Evolutionary conservation across 352 stramenopile species (phyloP).

Genomic region (Phytophthora tubulina): DNA sequence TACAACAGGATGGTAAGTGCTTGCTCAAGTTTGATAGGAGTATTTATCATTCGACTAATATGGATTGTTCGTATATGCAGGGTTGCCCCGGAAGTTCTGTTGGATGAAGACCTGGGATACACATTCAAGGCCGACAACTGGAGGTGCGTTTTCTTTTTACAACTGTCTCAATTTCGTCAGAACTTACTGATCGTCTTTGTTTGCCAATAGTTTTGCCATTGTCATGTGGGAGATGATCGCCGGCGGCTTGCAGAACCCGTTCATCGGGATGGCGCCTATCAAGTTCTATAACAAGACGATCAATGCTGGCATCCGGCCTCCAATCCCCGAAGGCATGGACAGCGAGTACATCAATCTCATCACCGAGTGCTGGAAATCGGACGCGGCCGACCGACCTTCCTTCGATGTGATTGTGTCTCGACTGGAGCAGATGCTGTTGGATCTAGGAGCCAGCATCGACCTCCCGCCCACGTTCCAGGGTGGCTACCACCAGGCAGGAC

Average conservation of each 20-base stretch:
- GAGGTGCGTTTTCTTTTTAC: constrained; percentile 55
- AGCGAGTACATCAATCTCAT: constrained; percentile 80
- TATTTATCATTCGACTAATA: neutral
- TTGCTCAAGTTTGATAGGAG: neutral
- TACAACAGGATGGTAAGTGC: constrained; percentile 83
- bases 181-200: neutral
- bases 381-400: constrained; percentile 71
- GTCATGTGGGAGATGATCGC: constrained; percentile 94
- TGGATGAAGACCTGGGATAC: constrained; percentile 91
- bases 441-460: constrained; percentile 82
- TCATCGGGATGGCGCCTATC: constrained; percentile 91
- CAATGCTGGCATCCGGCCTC: constrained; percentile 75
- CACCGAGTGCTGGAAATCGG: constrained; percentile 87
- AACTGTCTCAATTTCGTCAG: neutral
- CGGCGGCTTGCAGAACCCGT: constrained; percentile 80
- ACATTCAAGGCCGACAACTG: constrained; percentile 92
- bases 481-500: constrained; percentile 77
- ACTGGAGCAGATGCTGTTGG: constrained; percentile 78
- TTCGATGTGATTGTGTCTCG: constrained; percentile 84
- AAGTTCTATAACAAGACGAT: constrained; percentile 93
- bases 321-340: constrained; percentile 74
- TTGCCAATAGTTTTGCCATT: constrained; percentile 78
- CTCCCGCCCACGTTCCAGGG: constrained; percentile 86
- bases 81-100: constrained; percentile 88
- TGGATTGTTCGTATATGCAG: constrained; percentile 38